Conservation (phyloP, 2,329 filamentous ascomycete genomes). For the Pestalotiopsis sp. region DNA sequence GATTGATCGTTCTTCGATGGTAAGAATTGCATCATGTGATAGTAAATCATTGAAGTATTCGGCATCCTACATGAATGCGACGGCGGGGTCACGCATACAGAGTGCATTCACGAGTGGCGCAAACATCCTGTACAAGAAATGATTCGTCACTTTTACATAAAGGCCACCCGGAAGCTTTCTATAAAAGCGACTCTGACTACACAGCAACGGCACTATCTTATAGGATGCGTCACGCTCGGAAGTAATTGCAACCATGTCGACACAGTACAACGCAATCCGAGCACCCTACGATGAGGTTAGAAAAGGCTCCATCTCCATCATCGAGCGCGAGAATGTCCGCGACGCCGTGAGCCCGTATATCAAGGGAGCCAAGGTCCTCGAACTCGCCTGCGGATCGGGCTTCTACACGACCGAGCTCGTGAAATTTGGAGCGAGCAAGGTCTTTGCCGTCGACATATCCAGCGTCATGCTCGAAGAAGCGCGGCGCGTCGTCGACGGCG, state of each 20-base stretch:
- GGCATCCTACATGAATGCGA: not conserved
- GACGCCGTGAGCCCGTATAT: not conserved
- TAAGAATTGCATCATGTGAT: not conserved
- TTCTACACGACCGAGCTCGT: conserved; percentile 33
- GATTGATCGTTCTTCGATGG: not conserved
- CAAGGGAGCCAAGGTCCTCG: conserved; percentile 26
- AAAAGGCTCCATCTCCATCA: not conserved
- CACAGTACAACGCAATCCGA: not conserved
- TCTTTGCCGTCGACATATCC: conserved; percentile 37
- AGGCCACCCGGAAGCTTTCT: not conserved
- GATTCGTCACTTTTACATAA: not conserved
- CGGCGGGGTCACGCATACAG: not conserved
- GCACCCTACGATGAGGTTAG: conserved; percentile 2
- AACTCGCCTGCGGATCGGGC: conserved; percentile 38
- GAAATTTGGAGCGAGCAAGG: conserved; percentile 32
- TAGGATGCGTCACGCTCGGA: not conserved
- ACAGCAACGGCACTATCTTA: not conserved
- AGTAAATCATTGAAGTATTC: not conserved
- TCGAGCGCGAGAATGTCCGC: not conserved
- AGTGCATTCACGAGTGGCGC: not conserved
- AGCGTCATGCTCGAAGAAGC: conserved; percentile 32
- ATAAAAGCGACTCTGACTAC: not conserved
- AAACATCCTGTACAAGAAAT: not conserved
- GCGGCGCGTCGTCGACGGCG: conserved; percentile 4
- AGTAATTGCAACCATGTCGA: not conserved